phyloP scores from a whole-genome alignment of 768 basidiomycete genomes.

The Leccinum subtestaceum region DNA sequence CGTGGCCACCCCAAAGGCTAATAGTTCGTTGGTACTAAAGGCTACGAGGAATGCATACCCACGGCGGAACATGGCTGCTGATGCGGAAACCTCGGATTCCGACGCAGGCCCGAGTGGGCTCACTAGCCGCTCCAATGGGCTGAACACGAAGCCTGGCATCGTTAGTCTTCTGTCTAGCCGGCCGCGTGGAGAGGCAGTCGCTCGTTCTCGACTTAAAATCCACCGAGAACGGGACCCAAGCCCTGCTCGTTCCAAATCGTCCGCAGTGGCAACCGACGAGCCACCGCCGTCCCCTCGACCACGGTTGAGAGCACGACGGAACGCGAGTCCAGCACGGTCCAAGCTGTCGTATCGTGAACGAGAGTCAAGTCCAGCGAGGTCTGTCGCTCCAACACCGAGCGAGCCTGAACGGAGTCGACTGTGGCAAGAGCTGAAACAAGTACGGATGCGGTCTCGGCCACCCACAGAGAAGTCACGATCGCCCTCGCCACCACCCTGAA shows the following conservation, averaged over 20 bases:
- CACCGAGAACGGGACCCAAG: constrained; percentile 31
- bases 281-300: constrained; percentile 31
- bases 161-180: constrained; percentile 39
- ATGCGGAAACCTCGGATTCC: constrained; percentile 34
- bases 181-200: constrained; percentile 24
- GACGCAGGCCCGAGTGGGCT: constrained; percentile 27
- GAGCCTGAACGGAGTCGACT: constrained; percentile 44
- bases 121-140: constrained; percentile 25
- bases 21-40: constrained; percentile 26
- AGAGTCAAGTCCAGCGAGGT: constrained; percentile 25
- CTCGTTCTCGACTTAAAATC: constrained; percentile 29
- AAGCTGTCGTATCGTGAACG: constrained; percentile 26
- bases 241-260: constrained; percentile 31
- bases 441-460: constrained; percentile 46
- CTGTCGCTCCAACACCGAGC: constrained; percentile 30
- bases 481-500: constrained; percentile 38
- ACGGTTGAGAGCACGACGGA: constrained; percentile 36
- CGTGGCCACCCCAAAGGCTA: constrained; percentile 27
- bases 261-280: constrained; percentile 21
- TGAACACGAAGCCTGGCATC: constrained; percentile 32
- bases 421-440: constrained; percentile 55
- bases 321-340: constrained; percentile 39
- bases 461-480: constrained; percentile 43
- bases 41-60: constrained; percentile 31
- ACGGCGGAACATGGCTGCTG: constrained; percentile 25